Conservation (phyloP, 345 rosid species). For the Gossypium australe region DNA sequence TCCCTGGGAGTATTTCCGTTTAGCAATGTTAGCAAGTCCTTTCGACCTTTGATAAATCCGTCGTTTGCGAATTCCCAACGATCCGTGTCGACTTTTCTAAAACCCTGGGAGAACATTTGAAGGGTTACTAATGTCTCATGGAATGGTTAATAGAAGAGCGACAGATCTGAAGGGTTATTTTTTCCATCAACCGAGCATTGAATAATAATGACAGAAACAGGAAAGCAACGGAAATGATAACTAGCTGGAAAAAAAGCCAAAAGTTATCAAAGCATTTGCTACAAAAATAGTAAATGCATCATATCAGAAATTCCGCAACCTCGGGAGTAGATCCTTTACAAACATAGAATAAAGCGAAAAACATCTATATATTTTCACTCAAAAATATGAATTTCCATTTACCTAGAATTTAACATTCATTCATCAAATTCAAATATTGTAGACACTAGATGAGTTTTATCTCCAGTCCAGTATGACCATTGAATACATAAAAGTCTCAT, state of each 20-base stretch:
- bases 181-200: neutral
- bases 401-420: neutral
- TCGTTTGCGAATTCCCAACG: slow-evolving; percentile 87
- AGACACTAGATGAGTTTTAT: too few species aligned
- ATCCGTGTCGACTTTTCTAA: slow-evolving; percentile 77
- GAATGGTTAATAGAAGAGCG: neutral
- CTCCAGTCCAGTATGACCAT: too few species aligned
- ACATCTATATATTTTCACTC: neutral
- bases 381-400: neutral
- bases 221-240: neutral
- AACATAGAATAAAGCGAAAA: neutral
- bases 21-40: slow-evolving; percentile 46
- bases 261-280: too few species aligned
- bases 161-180: neutral
- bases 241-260: neutral
- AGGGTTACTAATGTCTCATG: neutral
- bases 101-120: slow-evolving; percentile 51
- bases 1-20: slow-evolving; percentile 66
- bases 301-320: too few species aligned
- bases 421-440: too few species aligned
- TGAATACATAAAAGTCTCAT: too few species aligned
- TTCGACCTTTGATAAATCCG: slow-evolving; percentile 69
- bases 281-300: neutral
- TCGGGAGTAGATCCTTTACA: too few species aligned
- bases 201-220: neutral